A percentile compares a stretch with the other conserved stretches of the same genome.
Conservation (phyloP, 768 basidiomycete species). For the Amanita pseudoporphyria region DNA sequence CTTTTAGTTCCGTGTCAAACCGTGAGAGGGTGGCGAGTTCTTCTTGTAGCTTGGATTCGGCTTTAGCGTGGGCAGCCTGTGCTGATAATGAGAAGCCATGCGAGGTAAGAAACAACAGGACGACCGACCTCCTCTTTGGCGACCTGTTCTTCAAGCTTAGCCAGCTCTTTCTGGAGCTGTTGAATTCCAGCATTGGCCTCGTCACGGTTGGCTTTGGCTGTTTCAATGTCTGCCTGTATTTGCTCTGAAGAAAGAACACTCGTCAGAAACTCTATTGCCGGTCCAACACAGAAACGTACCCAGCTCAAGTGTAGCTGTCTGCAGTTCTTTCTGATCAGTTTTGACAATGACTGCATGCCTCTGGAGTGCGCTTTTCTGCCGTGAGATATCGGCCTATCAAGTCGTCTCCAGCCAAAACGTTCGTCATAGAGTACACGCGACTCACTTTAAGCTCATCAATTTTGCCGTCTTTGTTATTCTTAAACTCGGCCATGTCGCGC, state of each 20-base stretch:
- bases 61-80: constrained; percentile 50
- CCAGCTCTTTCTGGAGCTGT: constrained; percentile 53
- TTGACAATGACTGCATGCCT: constrained; percentile 79
- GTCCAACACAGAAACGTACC: constrained; percentile 12
- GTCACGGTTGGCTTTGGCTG: constrained; percentile 32
- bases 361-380: constrained; percentile 72
- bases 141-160: constrained; percentile 43
- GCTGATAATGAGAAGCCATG: no score
- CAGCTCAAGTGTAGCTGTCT: constrained; percentile 79
- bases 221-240: constrained; percentile 63
- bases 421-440: constrained; percentile 15
- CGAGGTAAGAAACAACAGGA: constrained; percentile 5
- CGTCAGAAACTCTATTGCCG: background rate
- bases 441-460: constrained; percentile 79
- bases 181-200: constrained; percentile 37
- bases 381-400: constrained; percentile 59
- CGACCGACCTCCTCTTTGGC: constrained; percentile 32
- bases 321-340: constrained; percentile 80
- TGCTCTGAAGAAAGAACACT: constrained; percentile 43
- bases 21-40: constrained; percentile 83
- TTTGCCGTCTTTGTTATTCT: constrained; percentile 97
- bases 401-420: background rate
- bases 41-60: constrained; percentile 64
- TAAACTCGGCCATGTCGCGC: constrained; percentile 97
- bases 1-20: constrained; percentile 83